Conservation (phyloP, 2,329 filamentous ascomycete species). For the Fusarium albidum region DNA sequence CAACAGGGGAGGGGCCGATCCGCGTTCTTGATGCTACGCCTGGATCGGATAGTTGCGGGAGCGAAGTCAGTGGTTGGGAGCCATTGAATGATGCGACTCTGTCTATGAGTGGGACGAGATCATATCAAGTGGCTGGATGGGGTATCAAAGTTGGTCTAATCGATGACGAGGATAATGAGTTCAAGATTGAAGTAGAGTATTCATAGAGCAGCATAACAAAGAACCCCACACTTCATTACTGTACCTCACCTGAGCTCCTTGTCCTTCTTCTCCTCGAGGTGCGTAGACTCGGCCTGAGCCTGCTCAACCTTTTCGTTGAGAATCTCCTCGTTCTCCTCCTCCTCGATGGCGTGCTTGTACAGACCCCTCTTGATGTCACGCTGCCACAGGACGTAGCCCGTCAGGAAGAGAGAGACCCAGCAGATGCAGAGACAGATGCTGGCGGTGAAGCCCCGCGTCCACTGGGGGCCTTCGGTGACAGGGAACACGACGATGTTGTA, state of each 20-base stretch:
- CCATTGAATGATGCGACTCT: conserved; percentile 47
- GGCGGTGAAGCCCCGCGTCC: conserved; percentile 36
- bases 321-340: conserved; percentile 36
- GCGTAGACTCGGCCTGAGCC: too few relatives aligned
- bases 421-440: conserved; percentile 36
- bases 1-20: conserved; percentile 44
- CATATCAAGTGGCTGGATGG: conserved; percentile 19
- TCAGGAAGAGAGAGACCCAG: conserved; percentile 43
- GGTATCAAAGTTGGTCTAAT: conserved; percentile 24
- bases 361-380: conserved; percentile 39
- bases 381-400: conserved; percentile 43
- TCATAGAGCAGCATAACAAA: too few relatives aligned
- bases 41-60: conserved; percentile 39
- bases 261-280: too few relatives aligned
- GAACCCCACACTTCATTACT: too few relatives aligned
- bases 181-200: too few relatives aligned
- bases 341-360: conserved; percentile 30
- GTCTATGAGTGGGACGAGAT: conserved; percentile 9
- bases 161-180: too few relatives aligned
- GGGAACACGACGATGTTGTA: conserved; percentile 37
- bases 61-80: conserved; percentile 27
- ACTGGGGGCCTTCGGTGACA: conserved; percentile 25
- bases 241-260: too few relatives aligned
- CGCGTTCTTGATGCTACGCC: conserved; percentile 45
- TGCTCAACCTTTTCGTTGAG: conserved; percentile 26